Evolutionary conservation across 768 basidiomycete genomes (phyloP), one percentile per base, ranked within the genome.

Genomic region (Boletus insuetus): DNA sequence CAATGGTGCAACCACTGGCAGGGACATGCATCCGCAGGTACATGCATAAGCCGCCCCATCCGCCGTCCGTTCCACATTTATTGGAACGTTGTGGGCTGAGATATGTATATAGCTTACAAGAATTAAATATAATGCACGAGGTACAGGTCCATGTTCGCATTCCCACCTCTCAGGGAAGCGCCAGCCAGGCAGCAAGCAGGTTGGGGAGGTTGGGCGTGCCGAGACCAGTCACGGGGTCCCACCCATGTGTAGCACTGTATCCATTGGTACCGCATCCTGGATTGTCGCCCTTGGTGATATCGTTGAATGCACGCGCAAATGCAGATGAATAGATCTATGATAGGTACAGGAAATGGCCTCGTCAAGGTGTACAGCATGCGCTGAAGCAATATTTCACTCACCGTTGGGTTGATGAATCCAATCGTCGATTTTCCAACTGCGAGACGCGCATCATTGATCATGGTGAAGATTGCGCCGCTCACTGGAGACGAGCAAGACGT

Each of bases 261-360:
- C 77, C 77, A 1, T 46, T 4, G 10, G 74, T 75, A 16, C 73
- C 73, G 50, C 79, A 79, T 2, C 79, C 78, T 3, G 67, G 72
- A 53, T 80, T 81, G 2, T 64, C 66, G 2, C 81, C 81, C 7
- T 62, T 59, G 1, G 72, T 77, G 49, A 82, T 80, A 51, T 82
- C 81, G 52, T 80, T 71, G 59, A 58, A 51, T 6, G 56, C 57
- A 0, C 5, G 2, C 16, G 44, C 22, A 41, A 58, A 58, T 29
- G 46, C 22, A 8, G 56, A 0, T 4, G 57, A 58, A 12, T 58
- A 58, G 16, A 58, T 58, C 57, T 58, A 38, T 14, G 6, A 6
- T 2, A 6, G 17, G 13, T 38, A 6, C 2, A 26, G 6, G 3
- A 6, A 5, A 7, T 24, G 12, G 12, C 12, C 12, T 24, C 3